phyloP scores from a whole-genome alignment of 768 basidiomycete genomes.

The Neoboletus brunneissimus region DNA sequence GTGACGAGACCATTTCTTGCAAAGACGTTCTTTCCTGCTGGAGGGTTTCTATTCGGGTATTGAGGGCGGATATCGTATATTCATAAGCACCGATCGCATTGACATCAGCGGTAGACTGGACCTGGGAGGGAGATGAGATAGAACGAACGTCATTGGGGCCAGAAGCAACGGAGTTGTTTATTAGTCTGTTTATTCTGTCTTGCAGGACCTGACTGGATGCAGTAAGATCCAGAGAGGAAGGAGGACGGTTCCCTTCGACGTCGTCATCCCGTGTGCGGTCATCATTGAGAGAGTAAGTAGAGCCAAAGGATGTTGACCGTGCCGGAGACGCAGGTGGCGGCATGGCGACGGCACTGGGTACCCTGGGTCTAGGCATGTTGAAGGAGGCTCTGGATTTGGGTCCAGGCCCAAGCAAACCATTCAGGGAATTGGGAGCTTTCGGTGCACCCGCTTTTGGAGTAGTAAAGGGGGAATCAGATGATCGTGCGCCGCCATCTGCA shows the following conservation, averaged over 20 bases:
- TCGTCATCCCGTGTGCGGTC: constrained; percentile 16
- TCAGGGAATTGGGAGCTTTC: constrained; percentile 18
- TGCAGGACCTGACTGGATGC: constrained; percentile 42
- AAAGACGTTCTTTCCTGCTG: constrained; percentile 72
- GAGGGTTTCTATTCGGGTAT: constrained; percentile 50
- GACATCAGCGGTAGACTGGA: constrained; percentile 39
- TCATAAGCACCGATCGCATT: constrained; percentile 12
- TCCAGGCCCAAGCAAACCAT: constrained; percentile 17
- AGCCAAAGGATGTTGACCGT: constrained; percentile 30
- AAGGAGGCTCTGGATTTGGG: constrained; percentile 34
- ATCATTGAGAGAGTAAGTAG: constrained; percentile 40
- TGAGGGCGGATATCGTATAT: constrained; percentile 19
- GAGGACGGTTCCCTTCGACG: constrained; percentile 10
- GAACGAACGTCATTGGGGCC: constrained; percentile 11
- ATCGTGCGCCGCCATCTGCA: constrained; percentile 37
- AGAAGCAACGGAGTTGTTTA: constrained; percentile 30
- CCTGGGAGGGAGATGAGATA: constrained; percentile 29
- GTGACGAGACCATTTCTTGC: constrained; percentile 33
- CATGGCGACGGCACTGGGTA: constrained; percentile 77
- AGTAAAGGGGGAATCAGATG: constrained; percentile 53
- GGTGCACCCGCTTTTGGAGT: constrained; percentile 60
- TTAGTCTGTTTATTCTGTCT: constrained; percentile 47
- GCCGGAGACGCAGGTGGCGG: constrained; percentile 73
- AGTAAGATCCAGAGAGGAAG: constrained; percentile 36
- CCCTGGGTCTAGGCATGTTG: constrained; percentile 57